Conservation (phyloP, 768 basidiomycete genomes). For the Megacollybia marginata region DNA sequence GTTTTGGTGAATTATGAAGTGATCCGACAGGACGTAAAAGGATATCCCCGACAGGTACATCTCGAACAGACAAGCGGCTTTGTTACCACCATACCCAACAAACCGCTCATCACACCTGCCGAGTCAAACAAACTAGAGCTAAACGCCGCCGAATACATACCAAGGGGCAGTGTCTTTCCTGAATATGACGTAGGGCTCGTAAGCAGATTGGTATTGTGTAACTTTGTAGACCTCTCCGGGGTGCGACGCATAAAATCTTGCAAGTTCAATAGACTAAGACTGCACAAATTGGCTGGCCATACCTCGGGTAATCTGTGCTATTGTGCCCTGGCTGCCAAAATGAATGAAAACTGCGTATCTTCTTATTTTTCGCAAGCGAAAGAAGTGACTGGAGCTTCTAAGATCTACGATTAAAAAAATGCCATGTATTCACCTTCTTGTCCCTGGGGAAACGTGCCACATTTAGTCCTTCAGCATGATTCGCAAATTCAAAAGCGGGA, state of each 20-base stretch:
- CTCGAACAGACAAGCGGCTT: conserved; percentile 87
- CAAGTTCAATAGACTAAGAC: no score
- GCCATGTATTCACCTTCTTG: conserved; percentile 45
- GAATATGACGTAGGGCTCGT: conserved; percentile 86
- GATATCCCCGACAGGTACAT: conserved; percentile 84
- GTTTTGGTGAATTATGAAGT: conserved; percentile 85
- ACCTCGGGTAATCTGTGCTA: conserved; percentile 69
- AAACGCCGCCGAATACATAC: conserved; percentile 25
- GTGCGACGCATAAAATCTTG: conserved; percentile 34
- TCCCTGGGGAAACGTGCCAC: conserved; percentile 54
- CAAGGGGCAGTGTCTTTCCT: conserved; percentile 71
- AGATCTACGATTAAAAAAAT: not conserved
- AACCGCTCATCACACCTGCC: conserved; percentile 87
- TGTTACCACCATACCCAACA: conserved; percentile 87
- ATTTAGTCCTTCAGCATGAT: conserved; percentile 57
- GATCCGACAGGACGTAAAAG: conserved; percentile 78
- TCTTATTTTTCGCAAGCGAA: conserved; percentile 43
- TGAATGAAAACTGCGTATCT: conserved; percentile 71
- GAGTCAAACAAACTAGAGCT: not conserved
- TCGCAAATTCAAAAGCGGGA: conserved; percentile 77
- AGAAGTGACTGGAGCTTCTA: conserved; percentile 39
- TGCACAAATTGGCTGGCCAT: conserved; percentile 9
- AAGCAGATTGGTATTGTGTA: conserved; percentile 70
- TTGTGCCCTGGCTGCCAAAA: conserved; percentile 76
- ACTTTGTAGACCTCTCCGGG: conserved; percentile 71